Evolutionary conservation across 345 rosid species (phyloP), one percentile per base, ranked within the genome.

Genomic region (Raphanus sativus): DNA sequence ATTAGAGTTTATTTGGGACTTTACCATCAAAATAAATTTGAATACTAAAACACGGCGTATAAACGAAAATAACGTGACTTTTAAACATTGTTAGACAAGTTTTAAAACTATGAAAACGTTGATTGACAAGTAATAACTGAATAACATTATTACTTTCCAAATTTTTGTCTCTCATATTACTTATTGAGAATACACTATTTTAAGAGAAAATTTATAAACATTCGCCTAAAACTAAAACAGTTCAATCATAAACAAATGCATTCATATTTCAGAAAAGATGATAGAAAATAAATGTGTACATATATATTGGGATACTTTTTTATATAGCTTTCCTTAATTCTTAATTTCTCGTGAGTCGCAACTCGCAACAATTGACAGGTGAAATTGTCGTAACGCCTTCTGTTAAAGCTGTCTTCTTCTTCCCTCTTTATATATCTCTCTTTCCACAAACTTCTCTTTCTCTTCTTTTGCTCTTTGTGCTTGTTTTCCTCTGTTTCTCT

Each of bases 341-440:
- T 62, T 62, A 62, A 76, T 59, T 76, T 62, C 66, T 64, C 67
- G 77, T 33, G 74, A 78, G 32, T 78, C 69, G 76, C 68, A 55
- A 71, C 56, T 71, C 73, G 30, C 81, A 79, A 73, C 82, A 79
- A 79, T 79, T 73, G 78, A 77, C 82, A 79, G 82, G 78, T 73
- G 78, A 67, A 4, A 79, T 54, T 73, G 75, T 74, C 78, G 78
- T 74, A 79, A 79, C 78, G 78, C 52, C 78, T 78, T 36, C 61
- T 6, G 30, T 60, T 74, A 25, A 54, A 73, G 8, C 71, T 69
- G 48, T 62, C 79, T 68, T 67, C 75, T 68, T 73, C 62, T 56
- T 63, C 34, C 68, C 36, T 67, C 40, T 69, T 74, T 74, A 67
- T 63, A 73, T 45, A 42, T 29, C 48, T 29, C 28, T 59, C 62